Base-by-base conservation (phyloP, 805 yeast species). In the Ogataea paraovalis region DNA sequence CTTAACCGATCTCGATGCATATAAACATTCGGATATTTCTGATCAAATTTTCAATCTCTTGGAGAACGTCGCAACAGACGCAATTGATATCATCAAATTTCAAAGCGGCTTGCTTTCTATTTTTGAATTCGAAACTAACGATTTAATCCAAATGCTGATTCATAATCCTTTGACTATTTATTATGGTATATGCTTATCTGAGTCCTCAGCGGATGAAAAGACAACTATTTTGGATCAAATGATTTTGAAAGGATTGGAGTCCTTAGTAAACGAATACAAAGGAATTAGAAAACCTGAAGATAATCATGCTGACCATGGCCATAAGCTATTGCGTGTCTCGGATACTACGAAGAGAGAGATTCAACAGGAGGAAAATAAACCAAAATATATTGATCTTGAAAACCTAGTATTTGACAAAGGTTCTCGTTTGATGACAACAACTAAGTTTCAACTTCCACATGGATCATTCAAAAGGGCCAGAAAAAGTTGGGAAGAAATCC, bases 401-500 rank as follows among this genome's bases (percentile, higher is more conserved):
- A 71, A 79, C 10, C 66, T 85, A 5, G 73, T 72, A 1, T 85
- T 88, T 58, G 89, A 85, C 32, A 85, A 87, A 60, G 92, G 94
- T 0, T 71, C 85, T 0, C 86, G 79, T 54, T 68, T 85, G 10
- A 74, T 84, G 78, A 76, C 90, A 1, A 73, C 78, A 0, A 68
- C 84, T 1, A 84, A 82, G 50, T 80, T 94, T 20, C 75, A 76
- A 45, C 75, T 94, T 3, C 98, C 99, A 0, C 76, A 76, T 48
- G 96, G 96, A 3, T 86, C 98, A 0, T 86, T 80, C 62, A 89
- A 87, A 58, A 79, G 86, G 49, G 78, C 80, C 12, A 82, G 82
- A 53, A 81, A 79, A 49, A 68, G 78, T 4, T 92, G 92, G 67
- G 98, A 92, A 60, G 95, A 89, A 56, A 87, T 91, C 33, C 90